These are phyloP conservation scores for Sporothrix inflata DNA, from an alignment of 2,329 filamentous ascomycete species.

Conservation along the genomic window DNA sequence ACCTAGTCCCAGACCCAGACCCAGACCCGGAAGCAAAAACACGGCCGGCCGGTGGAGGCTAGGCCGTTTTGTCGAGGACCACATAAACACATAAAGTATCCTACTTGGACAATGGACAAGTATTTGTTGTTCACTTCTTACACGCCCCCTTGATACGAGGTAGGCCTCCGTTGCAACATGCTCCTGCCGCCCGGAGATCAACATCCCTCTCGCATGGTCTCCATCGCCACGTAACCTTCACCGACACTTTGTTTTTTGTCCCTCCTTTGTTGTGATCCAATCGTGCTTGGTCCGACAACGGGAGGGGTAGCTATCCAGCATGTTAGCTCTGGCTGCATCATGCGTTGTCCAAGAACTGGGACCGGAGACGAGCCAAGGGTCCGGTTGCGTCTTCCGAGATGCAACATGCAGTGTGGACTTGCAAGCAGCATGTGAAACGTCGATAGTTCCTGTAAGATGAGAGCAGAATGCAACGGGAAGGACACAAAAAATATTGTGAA, in stretches of 20 bases:
- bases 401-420: neutral
- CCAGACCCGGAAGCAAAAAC: neutral
- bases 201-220: conserved; percentile 6
- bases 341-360: neutral
- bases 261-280: neutral
- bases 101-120: too few relatives aligned
- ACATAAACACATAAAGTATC: neutral
- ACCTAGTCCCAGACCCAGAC: neutral
- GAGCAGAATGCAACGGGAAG: neutral
- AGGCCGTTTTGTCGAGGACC: neutral
- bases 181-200: conserved; percentile 5
- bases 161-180: neutral
- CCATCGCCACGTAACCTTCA: conserved; percentile 11
- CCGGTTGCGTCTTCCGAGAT: conserved; percentile 5
- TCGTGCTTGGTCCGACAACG: neutral
- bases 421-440: neutral
- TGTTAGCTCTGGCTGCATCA: neutral
- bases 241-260: neutral
- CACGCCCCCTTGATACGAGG: conserved; percentile 9
- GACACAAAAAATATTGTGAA: neutral
- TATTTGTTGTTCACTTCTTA: neutral
- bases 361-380: neutral
- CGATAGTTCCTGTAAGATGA: neutral
- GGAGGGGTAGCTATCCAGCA: conserved; percentile 6
- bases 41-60: conserved; percentile 2